phyloP scores from a whole-genome alignment of 352 stramenopile species.

The Thalassiosira oceanica region DNA sequence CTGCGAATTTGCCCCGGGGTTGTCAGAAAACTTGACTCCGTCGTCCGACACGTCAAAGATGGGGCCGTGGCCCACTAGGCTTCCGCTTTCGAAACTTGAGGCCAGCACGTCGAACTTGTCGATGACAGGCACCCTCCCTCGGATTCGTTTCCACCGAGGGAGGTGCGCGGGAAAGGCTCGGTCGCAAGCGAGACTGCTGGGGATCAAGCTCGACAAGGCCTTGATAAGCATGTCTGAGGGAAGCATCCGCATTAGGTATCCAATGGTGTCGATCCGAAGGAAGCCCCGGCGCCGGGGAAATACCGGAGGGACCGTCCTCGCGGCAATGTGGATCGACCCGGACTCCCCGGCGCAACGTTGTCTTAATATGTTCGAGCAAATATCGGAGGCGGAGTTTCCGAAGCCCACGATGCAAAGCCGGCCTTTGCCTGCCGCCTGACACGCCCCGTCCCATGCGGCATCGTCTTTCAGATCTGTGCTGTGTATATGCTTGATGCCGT shows the following conservation, averaged over 20 bases:
- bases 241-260: conserved; percentile 32
- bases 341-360: conserved; percentile 15
- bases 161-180: conserved; percentile 46
- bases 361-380: conserved; percentile 34
- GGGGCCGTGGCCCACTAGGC: conserved; percentile 50
- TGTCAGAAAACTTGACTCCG: conserved; percentile 13
- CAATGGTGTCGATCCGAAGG: conserved; percentile 47
- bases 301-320: conserved; percentile 45
- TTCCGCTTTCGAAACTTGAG: conserved; percentile 36
- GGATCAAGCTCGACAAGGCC: conserved; percentile 39
- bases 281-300: conserved; percentile 37
- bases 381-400: conserved; percentile 48
- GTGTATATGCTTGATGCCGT: conserved; percentile 26
- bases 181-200: conserved; percentile 36
- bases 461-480: conserved; percentile 37
- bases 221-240: conserved; percentile 40
- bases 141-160: conserved; percentile 42
- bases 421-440: conserved; percentile 28
- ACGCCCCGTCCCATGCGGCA: conserved; percentile 17
- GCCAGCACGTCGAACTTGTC: conserved; percentile 48
- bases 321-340: conserved; percentile 51
- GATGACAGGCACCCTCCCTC: conserved; percentile 45
- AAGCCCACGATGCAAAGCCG: conserved; percentile 44
- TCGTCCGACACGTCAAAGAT: conserved; percentile 26
- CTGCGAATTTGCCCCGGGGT: too few species aligned